A percentile compares a stretch with the other conserved stretches of the same genome.
phyloP scores from a whole-genome alignment of 1,284 basidiomycete genomes.

The Boletellus deceptivus region DNA sequence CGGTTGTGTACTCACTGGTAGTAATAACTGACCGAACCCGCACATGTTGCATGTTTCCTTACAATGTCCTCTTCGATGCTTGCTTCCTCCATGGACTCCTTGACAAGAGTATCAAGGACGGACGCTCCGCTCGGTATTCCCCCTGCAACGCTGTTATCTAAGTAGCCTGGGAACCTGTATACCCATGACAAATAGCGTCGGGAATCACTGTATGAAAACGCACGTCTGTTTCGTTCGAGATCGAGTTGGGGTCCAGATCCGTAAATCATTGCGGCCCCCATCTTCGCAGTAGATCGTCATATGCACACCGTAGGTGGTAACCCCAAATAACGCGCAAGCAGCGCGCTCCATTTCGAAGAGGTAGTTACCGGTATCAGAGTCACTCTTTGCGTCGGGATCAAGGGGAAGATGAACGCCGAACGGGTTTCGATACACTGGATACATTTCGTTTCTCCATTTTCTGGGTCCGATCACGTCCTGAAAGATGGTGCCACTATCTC shows the following conservation, averaged over 20 bases:
- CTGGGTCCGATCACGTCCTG: constrained; percentile 63
- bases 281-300: constrained; percentile 67
- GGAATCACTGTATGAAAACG: constrained; percentile 28
- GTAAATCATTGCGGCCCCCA: constrained; percentile 47
- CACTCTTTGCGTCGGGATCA: constrained; percentile 28
- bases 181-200: constrained; percentile 4
- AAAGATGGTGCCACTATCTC: constrained; percentile 55
- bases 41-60: constrained; percentile 52
- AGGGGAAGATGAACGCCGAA: constrained; percentile 47
- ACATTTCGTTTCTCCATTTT: constrained; percentile 85
- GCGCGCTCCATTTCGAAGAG: constrained; percentile 89
- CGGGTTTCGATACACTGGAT: constrained; percentile 77
- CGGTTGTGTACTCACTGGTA: constrained; percentile 44
- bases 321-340: constrained; percentile 85
- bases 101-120: constrained; percentile 76
- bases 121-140: constrained; percentile 77
- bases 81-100: constrained; percentile 94
- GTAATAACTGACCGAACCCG: constrained; percentile 71
- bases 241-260: constrained; percentile 87
- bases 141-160: constrained; percentile 81
- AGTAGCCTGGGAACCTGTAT: constrained; percentile 66
- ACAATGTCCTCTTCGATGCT: constrained; percentile 68
- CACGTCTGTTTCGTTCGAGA: constrained; percentile 86
- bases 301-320: constrained; percentile 89
- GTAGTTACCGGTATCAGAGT: constrained; percentile 48